Evolutionary conservation across 2,329 filamentous ascomycete genomes (phyloP).

Genomic region (Venturia aucupariae): DNA sequence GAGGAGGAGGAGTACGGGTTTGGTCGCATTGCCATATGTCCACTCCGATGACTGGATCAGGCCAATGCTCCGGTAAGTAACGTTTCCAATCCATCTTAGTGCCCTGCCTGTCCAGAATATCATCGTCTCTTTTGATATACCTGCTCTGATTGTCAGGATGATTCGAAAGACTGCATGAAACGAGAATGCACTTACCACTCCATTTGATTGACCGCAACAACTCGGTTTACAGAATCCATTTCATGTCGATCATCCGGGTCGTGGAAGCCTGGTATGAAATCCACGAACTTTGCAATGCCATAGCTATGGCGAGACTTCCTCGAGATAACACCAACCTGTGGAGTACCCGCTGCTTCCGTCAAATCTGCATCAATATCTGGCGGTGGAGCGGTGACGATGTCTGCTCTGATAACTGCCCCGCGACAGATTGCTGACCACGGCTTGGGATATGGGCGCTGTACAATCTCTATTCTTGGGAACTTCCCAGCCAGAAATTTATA

Average conservation of each 20-base stretch:
- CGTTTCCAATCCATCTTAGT: not conserved
- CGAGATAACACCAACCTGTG: not conserved
- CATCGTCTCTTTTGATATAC: not conserved
- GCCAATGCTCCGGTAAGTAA: not conserved
- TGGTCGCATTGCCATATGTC: not conserved
- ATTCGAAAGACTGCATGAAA: no score
- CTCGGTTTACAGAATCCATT: not conserved
- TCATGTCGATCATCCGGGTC: not conserved
- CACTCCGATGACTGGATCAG: not conserved
- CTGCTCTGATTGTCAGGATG: not conserved
- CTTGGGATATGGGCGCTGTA: not conserved
- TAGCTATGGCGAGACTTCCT: not conserved
- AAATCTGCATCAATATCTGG: not conserved
- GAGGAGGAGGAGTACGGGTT: not conserved
- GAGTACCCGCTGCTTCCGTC: not conserved
- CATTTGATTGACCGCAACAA: not conserved
- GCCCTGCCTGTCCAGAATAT: not conserved
- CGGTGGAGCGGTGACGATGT: not conserved
- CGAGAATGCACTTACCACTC: not conserved
- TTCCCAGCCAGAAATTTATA: not conserved
- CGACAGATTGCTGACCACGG: not conserved
- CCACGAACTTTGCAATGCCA: not conserved
- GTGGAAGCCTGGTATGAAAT: not conserved
- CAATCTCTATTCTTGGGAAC: not conserved
- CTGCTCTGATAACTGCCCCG: not conserved